Evolutionary conservation across 2,329 filamentous ascomycete species (phyloP).

Genomic region (Fusarium sp.): DNA sequence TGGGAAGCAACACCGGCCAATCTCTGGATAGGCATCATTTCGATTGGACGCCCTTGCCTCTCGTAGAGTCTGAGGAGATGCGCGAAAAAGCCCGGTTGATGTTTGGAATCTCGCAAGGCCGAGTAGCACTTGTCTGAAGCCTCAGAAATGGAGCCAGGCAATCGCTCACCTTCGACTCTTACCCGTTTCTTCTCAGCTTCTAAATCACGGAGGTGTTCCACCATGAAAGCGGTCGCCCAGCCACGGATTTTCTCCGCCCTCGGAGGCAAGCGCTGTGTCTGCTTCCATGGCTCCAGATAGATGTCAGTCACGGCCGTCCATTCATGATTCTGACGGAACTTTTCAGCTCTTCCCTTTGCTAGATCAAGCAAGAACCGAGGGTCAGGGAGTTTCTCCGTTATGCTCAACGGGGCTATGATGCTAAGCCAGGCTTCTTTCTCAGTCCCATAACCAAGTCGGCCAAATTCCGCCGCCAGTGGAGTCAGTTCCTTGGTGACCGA

Average conservation of each 20-base stretch:
- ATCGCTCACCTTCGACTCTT: not conserved
- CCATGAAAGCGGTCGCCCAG: not conserved
- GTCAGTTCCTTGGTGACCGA: not conserved
- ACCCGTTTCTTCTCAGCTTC: not conserved
- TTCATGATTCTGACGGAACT: not conserved
- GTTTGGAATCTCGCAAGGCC: too few relatives aligned
- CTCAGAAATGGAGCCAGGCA: too few relatives aligned
- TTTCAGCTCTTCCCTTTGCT: not conserved
- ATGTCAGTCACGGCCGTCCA: fast-evolving
- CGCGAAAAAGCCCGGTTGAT: not conserved
- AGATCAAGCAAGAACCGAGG: not conserved
- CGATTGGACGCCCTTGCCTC: not conserved
- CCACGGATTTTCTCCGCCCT: not conserved
- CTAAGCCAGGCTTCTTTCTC: not conserved
- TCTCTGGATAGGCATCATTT: too few relatives aligned
- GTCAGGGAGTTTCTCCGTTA: not conserved
- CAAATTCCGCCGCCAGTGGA: not conserved
- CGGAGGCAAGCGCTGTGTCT: not conserved
- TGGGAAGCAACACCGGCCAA: too few relatives aligned
- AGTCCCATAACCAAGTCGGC: not conserved
- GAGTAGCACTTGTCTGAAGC: too few relatives aligned
- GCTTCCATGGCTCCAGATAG: not conserved
- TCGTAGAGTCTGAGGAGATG: not conserved
- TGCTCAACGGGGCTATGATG: conserved; percentile 2
- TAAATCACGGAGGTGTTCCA: not conserved